Conservation (phyloP, 2,329 filamentous ascomycete genomes). For the Drechslera avenae region DNA sequence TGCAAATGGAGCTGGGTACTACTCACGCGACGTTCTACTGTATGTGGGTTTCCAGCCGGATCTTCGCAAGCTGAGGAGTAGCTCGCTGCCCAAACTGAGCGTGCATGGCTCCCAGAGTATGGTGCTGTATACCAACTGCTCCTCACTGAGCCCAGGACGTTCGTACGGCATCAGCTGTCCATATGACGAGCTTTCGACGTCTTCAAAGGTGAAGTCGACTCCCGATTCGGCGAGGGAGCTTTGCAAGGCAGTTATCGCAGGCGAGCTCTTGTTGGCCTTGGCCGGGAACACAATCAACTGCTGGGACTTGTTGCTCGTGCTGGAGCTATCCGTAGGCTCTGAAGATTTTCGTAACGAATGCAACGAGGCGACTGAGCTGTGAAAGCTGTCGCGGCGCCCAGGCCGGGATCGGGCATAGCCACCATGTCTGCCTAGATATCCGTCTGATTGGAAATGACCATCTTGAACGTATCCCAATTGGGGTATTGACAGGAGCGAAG, state of each 20-base stretch:
- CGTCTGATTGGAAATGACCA: background rate
- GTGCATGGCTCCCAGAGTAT: conserved; percentile 28
- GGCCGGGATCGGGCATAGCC: background rate
- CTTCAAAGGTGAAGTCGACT: background rate
- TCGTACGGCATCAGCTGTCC: background rate
- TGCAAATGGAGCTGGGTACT: rapidly evolving
- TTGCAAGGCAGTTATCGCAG: background rate
- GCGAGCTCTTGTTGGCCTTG: background rate
- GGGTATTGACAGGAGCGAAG: background rate
- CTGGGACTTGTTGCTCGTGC: background rate
- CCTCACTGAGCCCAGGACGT: background rate
- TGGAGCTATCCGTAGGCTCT: background rate
- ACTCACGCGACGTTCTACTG: conserved; percentile 23
- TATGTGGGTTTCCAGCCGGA: conserved; percentile 29
- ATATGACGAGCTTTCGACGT: background rate
- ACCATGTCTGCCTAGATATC: no score
- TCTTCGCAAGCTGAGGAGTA: conserved; percentile 19
- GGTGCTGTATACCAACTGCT: conserved; percentile 15
- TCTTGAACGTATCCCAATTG: background rate
- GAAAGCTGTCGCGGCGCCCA: conserved; percentile 2
- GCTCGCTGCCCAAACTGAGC: conserved; percentile 24
- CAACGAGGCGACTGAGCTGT: background rate
- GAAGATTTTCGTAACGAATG: conserved; percentile 1
- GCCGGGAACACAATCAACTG: conserved; percentile 2
- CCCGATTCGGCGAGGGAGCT: conserved; percentile 1